Base-by-base conservation (phyloP, 768 basidiomycete species). In the Hemileccinum rubropunctum region DNA sequence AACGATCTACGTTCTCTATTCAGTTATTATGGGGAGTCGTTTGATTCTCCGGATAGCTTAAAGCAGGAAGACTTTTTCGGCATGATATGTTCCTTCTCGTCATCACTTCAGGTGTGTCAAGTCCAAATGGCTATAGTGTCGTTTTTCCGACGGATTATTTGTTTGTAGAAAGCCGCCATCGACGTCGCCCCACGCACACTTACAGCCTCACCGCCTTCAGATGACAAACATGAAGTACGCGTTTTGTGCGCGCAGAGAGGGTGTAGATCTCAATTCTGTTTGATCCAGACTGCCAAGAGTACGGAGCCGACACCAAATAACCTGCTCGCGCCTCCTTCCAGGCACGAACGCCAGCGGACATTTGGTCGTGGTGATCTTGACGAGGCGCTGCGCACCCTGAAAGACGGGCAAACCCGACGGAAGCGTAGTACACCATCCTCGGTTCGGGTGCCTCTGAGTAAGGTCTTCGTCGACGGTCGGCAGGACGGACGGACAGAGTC, bases 21-120 rank as follows among this genome's bases (percentile, higher is more conserved):
- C 7, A 50, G 59, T 1, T 97, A 88, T 71, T 95, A 85, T 61
- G 92, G 92, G 6, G 91, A 95, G 63, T 75, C 76, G 46, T 78
- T 82, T 2, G 79, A 83, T 44, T 72, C 79, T 0, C 73, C 80
- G 0, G 82, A 90, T 14, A 73, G 82, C 1, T 76, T 78, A 3
- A 91, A 86, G 59, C 80, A 88, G 0, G 94, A 95, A 63, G 87
- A 89, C 53, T 83, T 97, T 62, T 95, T 97, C 58, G 79, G 77
- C 0, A 68, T 84, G 47, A 77, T 93, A 40, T 73, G 80, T n/a
- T 79, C 83, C 0, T 92, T 93, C 67, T 86, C 85, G 1, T 80
- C 81, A 0, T 81, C 81, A 1, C 72, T 94, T 17, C 83, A 84
- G 79, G 86, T 84, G 53, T 45, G 71, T 60, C 10, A 2, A 14